Conservation (phyloP, 2,329 filamentous ascomycete species). For the Ploettnerulaceae sp. region DNA sequence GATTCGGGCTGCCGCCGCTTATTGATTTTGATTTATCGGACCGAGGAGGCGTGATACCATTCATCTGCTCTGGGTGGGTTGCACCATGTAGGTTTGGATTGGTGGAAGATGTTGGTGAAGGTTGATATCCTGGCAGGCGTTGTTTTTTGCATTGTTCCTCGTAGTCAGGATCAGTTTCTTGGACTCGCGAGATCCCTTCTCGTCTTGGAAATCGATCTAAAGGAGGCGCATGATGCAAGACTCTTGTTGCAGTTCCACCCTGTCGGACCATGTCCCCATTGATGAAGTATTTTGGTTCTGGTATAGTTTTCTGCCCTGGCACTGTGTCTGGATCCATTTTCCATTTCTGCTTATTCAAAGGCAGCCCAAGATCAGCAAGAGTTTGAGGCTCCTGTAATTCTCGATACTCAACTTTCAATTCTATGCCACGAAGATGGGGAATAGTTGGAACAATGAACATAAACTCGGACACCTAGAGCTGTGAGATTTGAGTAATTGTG, state of each 20-base stretch:
- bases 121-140: slow-evolving; percentile 37
- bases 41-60: slow-evolving; percentile 32
- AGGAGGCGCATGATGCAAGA: slow-evolving; percentile 46
- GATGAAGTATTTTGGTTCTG: slow-evolving; percentile 53
- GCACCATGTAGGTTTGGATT: slow-evolving; percentile 12
- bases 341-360: slow-evolving; percentile 43
- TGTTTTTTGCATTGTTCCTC: slow-evolving; percentile 50
- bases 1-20: slow-evolving; percentile 28
- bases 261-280: slow-evolving; percentile 52
- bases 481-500: slow-evolving; percentile 17
- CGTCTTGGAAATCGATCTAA: slow-evolving; percentile 49
- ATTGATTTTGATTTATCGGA: slow-evolving; percentile 31
- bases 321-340: slow-evolving; percentile 52
- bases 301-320: slow-evolving; percentile 49
- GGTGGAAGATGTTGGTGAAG: slow-evolving; percentile 12
- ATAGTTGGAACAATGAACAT: slow-evolving; percentile 53
- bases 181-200: slow-evolving; percentile 49
- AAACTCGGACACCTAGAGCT: slow-evolving; percentile 52
- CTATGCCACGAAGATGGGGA: slow-evolving; percentile 52
- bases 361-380: slow-evolving; percentile 13
- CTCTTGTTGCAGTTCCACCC: slow-evolving; percentile 42
- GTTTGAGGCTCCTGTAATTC: slow-evolving; percentile 37
- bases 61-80: slow-evolving; percentile 19
- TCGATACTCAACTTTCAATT: slow-evolving; percentile 53
- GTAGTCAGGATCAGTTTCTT: slow-evolving; percentile 54